Base-by-base conservation (phyloP, 1,284 basidiomycete species). In the Porogramme epimiltina region DNA sequence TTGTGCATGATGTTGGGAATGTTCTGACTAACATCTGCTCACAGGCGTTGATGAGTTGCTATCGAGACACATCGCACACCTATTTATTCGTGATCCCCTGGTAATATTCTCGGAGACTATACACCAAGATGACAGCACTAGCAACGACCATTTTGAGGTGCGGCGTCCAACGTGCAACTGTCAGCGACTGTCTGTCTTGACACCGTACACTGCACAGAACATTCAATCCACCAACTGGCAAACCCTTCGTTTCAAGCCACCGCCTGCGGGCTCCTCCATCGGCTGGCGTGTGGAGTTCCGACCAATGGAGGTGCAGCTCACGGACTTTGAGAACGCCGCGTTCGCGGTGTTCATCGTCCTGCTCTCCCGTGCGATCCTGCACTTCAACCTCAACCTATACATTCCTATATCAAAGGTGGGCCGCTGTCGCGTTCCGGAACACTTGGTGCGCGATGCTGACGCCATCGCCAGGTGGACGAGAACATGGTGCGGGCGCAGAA, bases 221-320 rank as follows among this genome's bases (percentile, higher is more conserved):
- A 88, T 99, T 31, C 97, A 99, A 82, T 97, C 95, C 5, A 99
- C 97, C 9, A 99, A 99, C 69, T 99, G 97, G 97, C 97, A 99
- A 74, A 98, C 97, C 0, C 80, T 99, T 50, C 86, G 97, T 26
- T 99, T 99, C 82, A 99, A 99, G 71, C 97, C 97, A 4, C 97
- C 97, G 6, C 94, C 95, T 26, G 87, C 91, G 1, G 87, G 92
- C 51, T 94, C 93, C 2, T 69, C 84, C 18, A 98, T 99, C 53
- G 97, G 97, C 24, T 99, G 97, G 97, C 82, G 97, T 39, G 95
- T 99, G 18, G 97, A 99, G 70, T 99, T 99, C 74, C 81, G 97
- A 45, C 93, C 91, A 64, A 99, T 99, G 97, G 97, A 99, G 70
- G 93, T 99, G 2, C 97, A 99, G 69, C 83, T 97, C 65, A 99